Conservation (phyloP, 2,329 filamentous ascomycete genomes). For the Aspergillus novoparasiticus region DNA sequence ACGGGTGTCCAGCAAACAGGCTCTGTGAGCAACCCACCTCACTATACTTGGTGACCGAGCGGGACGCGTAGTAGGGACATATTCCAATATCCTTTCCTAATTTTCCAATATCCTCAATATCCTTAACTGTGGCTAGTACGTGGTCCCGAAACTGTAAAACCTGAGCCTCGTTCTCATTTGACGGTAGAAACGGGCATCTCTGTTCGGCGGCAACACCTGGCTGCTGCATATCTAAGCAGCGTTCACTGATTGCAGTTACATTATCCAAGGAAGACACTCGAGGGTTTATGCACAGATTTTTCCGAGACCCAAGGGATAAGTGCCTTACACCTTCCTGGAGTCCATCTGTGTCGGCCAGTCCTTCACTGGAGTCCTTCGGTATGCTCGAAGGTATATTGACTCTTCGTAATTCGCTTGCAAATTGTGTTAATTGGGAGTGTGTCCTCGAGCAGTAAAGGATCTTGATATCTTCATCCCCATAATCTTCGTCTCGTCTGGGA, state of each 20-base stretch:
- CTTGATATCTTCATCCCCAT: constrained; percentile 68
- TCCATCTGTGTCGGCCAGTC: constrained; percentile 24
- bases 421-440: constrained; percentile 88
- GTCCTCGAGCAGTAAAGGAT: constrained; percentile 93
- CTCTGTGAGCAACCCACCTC: constrained; percentile 56
- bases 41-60: constrained; percentile 76
- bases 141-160: constrained; percentile 84
- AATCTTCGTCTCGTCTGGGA: constrained; percentile 41
- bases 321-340: constrained; percentile 71
- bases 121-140: constrained; percentile 78
- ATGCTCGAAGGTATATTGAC: constrained; percentile 76
- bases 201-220: constrained; percentile 62
- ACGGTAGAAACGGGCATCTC: constrained; percentile 76
- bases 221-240: constrained; percentile 87
- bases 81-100: constrained; percentile 78
- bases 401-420: constrained; percentile 77
- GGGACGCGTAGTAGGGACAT: constrained; percentile 96
- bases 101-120: constrained; percentile 86
- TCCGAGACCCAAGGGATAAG: constrained; percentile 80
- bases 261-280: constrained; percentile 71
- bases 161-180: constrained; percentile 70
- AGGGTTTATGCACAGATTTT: constrained; percentile 87
- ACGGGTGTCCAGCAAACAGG: neutral
- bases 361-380: constrained; percentile 43
- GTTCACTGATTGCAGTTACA: constrained; percentile 85